Evolutionary conservation across 768 basidiomycete genomes (phyloP).

Genomic region (Rhodotorula taiwanensis): DNA sequence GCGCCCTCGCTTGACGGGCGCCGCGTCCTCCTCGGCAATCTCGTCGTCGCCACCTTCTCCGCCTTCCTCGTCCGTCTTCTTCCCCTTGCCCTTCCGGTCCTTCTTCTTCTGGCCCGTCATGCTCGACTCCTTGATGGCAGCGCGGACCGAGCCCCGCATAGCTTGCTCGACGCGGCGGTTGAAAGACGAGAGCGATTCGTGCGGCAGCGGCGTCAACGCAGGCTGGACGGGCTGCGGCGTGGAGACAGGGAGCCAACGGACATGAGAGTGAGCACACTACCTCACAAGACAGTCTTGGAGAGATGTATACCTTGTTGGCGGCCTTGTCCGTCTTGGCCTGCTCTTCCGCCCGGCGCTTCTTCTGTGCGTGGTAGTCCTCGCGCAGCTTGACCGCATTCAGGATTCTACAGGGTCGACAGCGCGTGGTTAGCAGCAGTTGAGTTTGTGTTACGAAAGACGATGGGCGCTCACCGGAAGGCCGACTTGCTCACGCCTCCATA

Average conservation of each 20-base stretch:
- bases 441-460: neutral
- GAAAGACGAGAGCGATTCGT: slow-evolving; percentile 36
- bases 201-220: slow-evolving; percentile 14
- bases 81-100: slow-evolving; percentile 12
- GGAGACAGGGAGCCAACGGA: neutral
- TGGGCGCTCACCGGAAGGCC: slow-evolving; percentile 14
- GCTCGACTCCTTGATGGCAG: slow-evolving; percentile 23
- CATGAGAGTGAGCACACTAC: neutral
- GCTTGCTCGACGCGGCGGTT: slow-evolving; percentile 36
- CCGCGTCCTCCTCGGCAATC: slow-evolving; percentile 9
- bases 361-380: slow-evolving; percentile 27
- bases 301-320: slow-evolving; percentile 14
- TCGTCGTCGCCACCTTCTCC: neutral
- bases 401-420: slow-evolving; percentile 2
- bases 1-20: neutral
- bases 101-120: slow-evolving; percentile 24
- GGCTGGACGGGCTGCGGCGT: neutral
- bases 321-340: slow-evolving; percentile 12
- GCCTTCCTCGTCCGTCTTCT: slow-evolving; percentile 3
- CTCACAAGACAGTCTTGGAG: too few species aligned
- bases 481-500: slow-evolving; percentile 22
- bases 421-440: neutral
- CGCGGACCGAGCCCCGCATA: slow-evolving; percentile 23
- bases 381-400: slow-evolving; percentile 29
- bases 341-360: slow-evolving; percentile 33